Percentiles rank a stretch among this genome's conserved stretches.
Evolutionary conservation across 345 rosid genomes (phyloP).

Genomic region (Gossypioides kirkii): DNA sequence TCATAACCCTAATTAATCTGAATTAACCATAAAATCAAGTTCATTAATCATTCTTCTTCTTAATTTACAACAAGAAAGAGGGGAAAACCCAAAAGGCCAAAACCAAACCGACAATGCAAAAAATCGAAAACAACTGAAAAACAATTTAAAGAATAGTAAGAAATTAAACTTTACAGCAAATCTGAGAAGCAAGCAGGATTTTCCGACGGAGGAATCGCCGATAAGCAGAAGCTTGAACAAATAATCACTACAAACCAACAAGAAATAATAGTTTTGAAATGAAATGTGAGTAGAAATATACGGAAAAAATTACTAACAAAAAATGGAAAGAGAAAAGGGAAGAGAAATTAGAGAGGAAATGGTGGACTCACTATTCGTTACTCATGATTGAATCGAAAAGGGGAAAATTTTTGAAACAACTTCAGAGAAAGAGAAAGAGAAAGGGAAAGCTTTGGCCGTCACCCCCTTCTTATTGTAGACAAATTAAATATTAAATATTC

Average conservation of each 20-base stretch:
- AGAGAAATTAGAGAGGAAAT: not conserved
- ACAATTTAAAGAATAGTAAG: not conserved
- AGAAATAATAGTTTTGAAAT: not conserved
- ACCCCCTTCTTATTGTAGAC: too few relatives aligned
- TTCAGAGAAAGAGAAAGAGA: not conserved
- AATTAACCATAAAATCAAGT: not conserved
- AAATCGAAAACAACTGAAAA: not conserved
- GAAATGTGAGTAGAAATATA: not conserved
- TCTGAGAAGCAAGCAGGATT: slow-evolving; percentile 74
- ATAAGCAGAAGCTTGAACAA: slow-evolving; percentile 74
- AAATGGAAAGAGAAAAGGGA: not conserved
- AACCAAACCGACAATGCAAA: not conserved
- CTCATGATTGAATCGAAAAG: slow-evolving; percentile 35
- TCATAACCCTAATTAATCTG: slow-evolving; percentile 4
- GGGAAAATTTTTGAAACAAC: not conserved
- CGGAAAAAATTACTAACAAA: not conserved
- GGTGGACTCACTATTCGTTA: slow-evolving; percentile 44
- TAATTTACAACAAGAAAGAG: not conserved
- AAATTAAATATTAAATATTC: not conserved
- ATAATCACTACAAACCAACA: slow-evolving; percentile 43
- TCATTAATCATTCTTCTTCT: not conserved
- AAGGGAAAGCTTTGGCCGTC: not conserved
- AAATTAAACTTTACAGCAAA: slow-evolving; percentile 51
- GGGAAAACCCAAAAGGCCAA: not conserved
- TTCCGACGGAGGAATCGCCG: slow-evolving; percentile 83